A percentile compares a stretch with the other conserved stretches of the same genome.
phyloP scores from a whole-genome alignment of 257 asterid genomes.

The Cruciata laevipes region DNA sequence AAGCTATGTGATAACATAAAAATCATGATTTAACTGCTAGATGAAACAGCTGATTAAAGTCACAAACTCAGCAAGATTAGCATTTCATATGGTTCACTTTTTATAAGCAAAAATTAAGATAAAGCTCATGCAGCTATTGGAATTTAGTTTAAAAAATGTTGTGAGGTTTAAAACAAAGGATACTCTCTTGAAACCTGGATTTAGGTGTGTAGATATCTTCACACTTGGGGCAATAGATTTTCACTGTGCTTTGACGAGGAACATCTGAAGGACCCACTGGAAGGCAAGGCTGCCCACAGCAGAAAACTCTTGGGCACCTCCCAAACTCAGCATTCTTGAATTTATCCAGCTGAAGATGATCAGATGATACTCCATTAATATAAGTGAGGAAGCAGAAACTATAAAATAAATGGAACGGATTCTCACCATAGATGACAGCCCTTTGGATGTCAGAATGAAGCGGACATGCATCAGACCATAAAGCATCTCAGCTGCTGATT shows the following conservation, averaged over 20 bases:
- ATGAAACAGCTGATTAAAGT: not conserved
- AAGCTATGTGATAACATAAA: not conserved
- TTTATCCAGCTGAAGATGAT: conserved; percentile 44
- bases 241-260: conserved; percentile 49
- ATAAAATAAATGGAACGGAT: conserved; percentile 13
- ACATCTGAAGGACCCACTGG: conserved; percentile 56
- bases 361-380: conserved; percentile 19
- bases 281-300: conserved; percentile 62
- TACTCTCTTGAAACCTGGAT: conserved; percentile 56
- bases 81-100: not conserved
- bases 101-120: not conserved
- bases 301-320: conserved; percentile 56
- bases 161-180: conserved; percentile 20
- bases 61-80: not conserved
- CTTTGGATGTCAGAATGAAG: conserved; percentile 54
- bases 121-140: not conserved
- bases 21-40: not conserved
- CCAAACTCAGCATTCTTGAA: conserved; percentile 67
- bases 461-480: conserved; percentile 60
- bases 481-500: conserved; percentile 65
- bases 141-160: not conserved
- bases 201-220: conserved; percentile 53
- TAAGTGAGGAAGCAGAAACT: conserved; percentile 15
- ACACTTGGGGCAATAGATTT: conserved; percentile 54
- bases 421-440: conserved; percentile 57